Base-by-base conservation (phyloP, 306 rosid species). In the Castanopsis chinensis region DNA sequence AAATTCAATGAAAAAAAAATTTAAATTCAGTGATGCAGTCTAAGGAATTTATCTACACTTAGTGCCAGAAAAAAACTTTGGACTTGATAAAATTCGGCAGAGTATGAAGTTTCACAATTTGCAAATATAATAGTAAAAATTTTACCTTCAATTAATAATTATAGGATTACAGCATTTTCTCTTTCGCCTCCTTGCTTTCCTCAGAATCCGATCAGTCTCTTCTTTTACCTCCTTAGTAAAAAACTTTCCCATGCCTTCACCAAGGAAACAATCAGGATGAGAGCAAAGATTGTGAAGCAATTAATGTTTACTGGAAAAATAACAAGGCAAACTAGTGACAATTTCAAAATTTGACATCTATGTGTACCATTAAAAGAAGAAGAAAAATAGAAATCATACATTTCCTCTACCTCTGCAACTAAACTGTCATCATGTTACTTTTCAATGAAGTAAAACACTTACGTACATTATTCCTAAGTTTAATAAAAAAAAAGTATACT, bases 171-270 rank as follows among this genome's bases (percentile, higher is more conserved):
- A 45, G 75, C 49, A 82, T 90, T 80, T 92, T 85, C 98, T 91
- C 86, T 91, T 96, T 59, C 90, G 93, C 87, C 90, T 93, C 81
- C 99, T 92, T 30, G 99, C 99, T 73, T 89, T 82, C 78, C 86
- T 81, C 90, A 96, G 72, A 82, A 96, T 93, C 85, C 89, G 82
- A 37, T 89, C 78, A 23, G 92, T 86, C 86, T 91, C 99, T 87
- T 91, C 84, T 84, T 85, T 82, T 37, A 82, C 94, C 58, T 93
- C 93, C 76, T 83, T 88, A 27, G 74, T 82, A 77, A 80, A 76
- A 69, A 72, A 82, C 53, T 83, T 87, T 4, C 81, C 84, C 51
- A 81, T 28, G 76, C 75, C 90, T 88, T 57, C 80, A 63, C 81
- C 86, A 53, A 45, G 67, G 78, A 81, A 83, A 69, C 71, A 81